Conservation (phyloP, 1,139 yeast species). For the Magnusiomyces sp. region DNA sequence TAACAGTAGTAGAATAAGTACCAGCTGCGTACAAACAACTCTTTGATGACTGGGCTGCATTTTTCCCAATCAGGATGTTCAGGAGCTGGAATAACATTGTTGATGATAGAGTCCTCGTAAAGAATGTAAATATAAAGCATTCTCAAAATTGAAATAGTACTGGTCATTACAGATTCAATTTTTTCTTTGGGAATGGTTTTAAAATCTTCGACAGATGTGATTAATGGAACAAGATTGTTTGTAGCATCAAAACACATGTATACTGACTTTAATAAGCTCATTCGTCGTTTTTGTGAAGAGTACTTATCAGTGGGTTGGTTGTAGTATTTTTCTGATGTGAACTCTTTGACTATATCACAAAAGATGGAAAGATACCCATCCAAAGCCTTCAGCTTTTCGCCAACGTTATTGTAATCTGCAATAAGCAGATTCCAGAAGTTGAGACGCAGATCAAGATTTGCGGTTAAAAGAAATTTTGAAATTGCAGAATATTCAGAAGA, state of each 20-base stretch:
- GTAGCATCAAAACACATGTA: constrained; percentile 42
- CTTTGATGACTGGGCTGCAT: constrained; percentile 41
- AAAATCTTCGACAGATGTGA: constrained; percentile 18
- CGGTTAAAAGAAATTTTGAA: constrained; percentile 47
- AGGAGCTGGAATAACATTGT: constrained; percentile 27
- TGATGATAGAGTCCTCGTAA: constrained; percentile 34
- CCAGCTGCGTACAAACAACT: constrained; percentile 43
- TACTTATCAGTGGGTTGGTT: constrained; percentile 3
- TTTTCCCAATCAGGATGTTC: constrained; percentile 30
- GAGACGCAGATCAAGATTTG: constrained; percentile 60
- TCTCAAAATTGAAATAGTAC: constrained; percentile 32
- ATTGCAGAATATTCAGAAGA: constrained; percentile 39
- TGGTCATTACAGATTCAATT: constrained; percentile 21
- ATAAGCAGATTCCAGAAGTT: constrained; percentile 72
- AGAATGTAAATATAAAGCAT: constrained; percentile 38
- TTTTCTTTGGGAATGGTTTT: constrained; percentile 13
- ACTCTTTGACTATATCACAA: constrained; percentile 35
- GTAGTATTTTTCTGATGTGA: constrained; percentile 28
- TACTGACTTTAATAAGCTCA: constrained; percentile 34
- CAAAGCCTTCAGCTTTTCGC: constrained; percentile 38
- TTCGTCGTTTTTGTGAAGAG: constrained; percentile 21
- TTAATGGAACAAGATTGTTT: constrained; percentile 25
- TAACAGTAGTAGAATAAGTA: constrained; percentile 29
- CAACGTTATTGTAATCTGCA: constrained; percentile 44
- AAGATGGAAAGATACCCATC: constrained; percentile 50